Conservation (phyloP, 2,329 filamentous ascomycete species). For the Septoria petroselini region DNA sequence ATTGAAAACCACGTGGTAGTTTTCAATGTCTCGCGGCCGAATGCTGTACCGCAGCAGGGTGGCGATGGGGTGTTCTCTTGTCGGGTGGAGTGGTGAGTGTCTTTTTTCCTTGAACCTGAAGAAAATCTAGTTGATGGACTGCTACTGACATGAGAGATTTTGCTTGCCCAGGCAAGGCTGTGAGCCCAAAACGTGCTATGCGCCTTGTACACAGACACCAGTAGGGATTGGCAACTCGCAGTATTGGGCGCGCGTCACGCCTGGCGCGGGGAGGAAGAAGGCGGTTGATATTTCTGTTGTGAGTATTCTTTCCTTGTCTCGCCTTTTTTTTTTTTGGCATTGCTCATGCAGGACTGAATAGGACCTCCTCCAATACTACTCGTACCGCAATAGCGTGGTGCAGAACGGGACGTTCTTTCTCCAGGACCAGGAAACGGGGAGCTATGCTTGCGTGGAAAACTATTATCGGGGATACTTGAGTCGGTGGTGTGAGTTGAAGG, state of each 20-base stretch:
- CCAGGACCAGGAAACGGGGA: background rate
- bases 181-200: constrained; percentile 4
- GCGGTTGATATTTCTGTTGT: constrained; percentile 1
- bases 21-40: constrained; percentile 3
- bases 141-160: no score
- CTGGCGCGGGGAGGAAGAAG: background rate
- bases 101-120: no score
- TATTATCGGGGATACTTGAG: background rate
- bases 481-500: background rate
- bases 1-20: constrained; percentile 1
- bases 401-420: constrained; percentile 1
- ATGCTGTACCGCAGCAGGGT: constrained; percentile 4
- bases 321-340: no score
- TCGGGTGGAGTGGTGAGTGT: constrained; percentile 1
- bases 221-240: constrained; percentile 2
- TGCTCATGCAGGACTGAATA: background rate
- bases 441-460: background rate
- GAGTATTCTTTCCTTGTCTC: background rate
- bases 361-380: constrained; percentile 8
- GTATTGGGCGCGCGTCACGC: constrained; percentile 7
- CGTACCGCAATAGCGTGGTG: constrained; percentile 8
- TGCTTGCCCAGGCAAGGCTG: constrained; percentile 4
- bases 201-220: background rate
- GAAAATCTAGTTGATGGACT: background rate
- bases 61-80: constrained; percentile 1